Percentiles rank a stretch among this genome's conserved stretches.
These are phyloP conservation scores for Eimeria necatrix DNA, from an alignment of 169 alveolate species.

Conservation along the genomic window DNA sequence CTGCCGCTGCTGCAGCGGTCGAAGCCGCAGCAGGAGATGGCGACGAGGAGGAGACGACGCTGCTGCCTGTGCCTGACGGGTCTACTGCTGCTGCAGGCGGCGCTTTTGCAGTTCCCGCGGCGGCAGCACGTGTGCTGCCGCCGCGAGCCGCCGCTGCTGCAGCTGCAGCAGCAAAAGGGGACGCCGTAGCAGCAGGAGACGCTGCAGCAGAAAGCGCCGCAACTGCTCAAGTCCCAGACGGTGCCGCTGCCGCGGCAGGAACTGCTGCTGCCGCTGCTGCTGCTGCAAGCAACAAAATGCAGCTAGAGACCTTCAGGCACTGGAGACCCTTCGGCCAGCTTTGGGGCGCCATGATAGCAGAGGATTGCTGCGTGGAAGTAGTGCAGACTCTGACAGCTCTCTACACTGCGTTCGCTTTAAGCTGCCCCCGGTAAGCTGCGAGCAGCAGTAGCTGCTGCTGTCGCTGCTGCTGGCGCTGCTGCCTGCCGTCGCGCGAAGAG, in stretches of 20 bases:
- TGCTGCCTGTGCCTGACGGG: background rate
- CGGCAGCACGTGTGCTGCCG: background rate
- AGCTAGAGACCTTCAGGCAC: background rate
- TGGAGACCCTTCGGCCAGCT: slow-evolving; percentile 39
- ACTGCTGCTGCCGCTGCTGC: background rate
- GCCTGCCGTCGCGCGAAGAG: too few relatives aligned
- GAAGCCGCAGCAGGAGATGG: slow-evolving; percentile 6
- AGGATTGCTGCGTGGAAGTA: slow-evolving; percentile 65
- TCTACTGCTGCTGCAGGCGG: too few relatives aligned
- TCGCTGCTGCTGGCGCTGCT: background rate
- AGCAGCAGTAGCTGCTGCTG: background rate
- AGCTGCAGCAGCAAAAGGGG: background rate
- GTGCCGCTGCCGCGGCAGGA: background rate
- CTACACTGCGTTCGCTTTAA: slow-evolving; percentile 3
- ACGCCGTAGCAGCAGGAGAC: background rate
- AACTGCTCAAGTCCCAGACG: background rate
- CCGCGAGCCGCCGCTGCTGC: background rate
- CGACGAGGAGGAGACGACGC: background rate
- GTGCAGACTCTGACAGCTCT: slow-evolving; percentile 29
- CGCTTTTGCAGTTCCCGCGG: too few relatives aligned
- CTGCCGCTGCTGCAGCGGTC: slow-evolving; percentile 17
- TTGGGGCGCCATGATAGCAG: slow-evolving; percentile 8
- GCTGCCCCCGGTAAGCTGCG: background rate
- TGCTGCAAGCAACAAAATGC: background rate
- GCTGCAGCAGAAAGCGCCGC: background rate